phyloP scores from a whole-genome alignment of 2,329 filamentous ascomycete species.

The Fusarium fracticaudum region DNA sequence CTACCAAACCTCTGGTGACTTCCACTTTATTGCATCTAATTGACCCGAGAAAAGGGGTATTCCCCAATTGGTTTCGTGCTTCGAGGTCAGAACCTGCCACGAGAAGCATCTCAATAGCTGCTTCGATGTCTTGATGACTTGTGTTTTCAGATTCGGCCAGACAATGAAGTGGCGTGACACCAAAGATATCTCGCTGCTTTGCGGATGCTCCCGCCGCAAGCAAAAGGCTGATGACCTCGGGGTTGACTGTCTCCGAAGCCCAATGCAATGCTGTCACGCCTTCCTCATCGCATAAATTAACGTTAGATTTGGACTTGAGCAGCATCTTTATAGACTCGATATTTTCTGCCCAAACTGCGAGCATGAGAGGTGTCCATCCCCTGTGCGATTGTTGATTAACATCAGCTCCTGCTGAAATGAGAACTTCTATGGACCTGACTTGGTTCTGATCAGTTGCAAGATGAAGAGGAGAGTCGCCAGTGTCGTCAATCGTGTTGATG shows the following conservation, averaged over 20 bases:
- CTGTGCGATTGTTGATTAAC: background rate
- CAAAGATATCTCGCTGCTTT: fast-evolving
- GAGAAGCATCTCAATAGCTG: background rate
- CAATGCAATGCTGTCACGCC: background rate
- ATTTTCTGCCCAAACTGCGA: fast-evolving
- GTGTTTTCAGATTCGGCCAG: fast-evolving
- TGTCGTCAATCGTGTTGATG: background rate
- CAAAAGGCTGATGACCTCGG: background rate
- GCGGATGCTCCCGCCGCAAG: conserved; percentile 7
- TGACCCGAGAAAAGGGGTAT: background rate
- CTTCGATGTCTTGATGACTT: fast-evolving
- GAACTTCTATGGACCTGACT: background rate
- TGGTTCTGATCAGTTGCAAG: fast-evolving
- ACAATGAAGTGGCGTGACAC: background rate
- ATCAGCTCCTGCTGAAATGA: conserved; percentile 17
- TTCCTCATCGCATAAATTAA: fast-evolving
- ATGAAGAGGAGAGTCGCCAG: background rate
- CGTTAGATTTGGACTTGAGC: background rate
- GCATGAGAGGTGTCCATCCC: background rate
- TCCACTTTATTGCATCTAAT: too few species aligned
- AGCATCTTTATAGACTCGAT: background rate
- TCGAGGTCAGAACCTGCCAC: background rate
- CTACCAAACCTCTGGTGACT: background rate
- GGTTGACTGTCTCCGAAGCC: fast-evolving
- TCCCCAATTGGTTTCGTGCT: fast-evolving